Conservation (phyloP, 345 rosid species). For the Syzygium aqueum region DNA sequence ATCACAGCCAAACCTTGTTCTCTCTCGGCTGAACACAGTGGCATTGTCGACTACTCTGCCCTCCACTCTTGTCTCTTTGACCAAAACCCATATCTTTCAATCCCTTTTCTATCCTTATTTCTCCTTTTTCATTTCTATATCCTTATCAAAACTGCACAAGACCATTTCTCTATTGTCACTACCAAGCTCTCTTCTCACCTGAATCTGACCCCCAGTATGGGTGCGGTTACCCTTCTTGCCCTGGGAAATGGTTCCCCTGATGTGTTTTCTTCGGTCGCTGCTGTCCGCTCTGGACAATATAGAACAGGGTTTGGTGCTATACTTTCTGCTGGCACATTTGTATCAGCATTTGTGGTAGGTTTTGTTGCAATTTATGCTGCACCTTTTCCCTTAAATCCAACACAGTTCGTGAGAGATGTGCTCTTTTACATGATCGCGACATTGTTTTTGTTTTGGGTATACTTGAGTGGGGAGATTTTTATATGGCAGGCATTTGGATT, state of each 20-base stretch:
- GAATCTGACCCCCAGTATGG: conserved; percentile 80
- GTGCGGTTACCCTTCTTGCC: conserved; percentile 86
- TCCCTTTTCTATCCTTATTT: conserved; percentile 46
- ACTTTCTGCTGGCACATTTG: conserved; percentile 84
- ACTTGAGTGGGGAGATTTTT: conserved; percentile 91
- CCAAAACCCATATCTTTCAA: conserved; percentile 32
- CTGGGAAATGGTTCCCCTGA: conserved; percentile 96
- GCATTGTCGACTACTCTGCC: conserved; percentile 50
- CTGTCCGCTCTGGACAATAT: conserved; percentile 73
- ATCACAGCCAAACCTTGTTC: conserved; percentile 31
- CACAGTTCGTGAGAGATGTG: conserved; percentile 72
- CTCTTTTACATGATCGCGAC: conserved; percentile 68
- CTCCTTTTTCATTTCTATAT: conserved; percentile 68
- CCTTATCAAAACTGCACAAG: conserved; percentile 89
- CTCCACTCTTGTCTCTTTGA: conserved; percentile 60
- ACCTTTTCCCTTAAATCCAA: conserved; percentile 68
- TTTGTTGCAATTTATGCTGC: conserved; percentile 89
- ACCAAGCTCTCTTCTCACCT: conserved; percentile 69
- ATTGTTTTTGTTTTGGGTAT: conserved; percentile 69
- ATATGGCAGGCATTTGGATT: conserved; percentile 91
- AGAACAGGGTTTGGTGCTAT: conserved; percentile 92
- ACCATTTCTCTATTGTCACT: conserved; percentile 88
- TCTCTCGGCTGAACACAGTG: conserved; percentile 9
- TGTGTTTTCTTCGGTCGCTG: conserved; percentile 78
- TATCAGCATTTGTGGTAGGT: conserved; percentile 89